A percentile compares a stretch with the other conserved stretches of the same genome.
Conservation (phyloP, 2,329 filamentous ascomycete species). For the Tolypocladium guangdongense region DNA sequence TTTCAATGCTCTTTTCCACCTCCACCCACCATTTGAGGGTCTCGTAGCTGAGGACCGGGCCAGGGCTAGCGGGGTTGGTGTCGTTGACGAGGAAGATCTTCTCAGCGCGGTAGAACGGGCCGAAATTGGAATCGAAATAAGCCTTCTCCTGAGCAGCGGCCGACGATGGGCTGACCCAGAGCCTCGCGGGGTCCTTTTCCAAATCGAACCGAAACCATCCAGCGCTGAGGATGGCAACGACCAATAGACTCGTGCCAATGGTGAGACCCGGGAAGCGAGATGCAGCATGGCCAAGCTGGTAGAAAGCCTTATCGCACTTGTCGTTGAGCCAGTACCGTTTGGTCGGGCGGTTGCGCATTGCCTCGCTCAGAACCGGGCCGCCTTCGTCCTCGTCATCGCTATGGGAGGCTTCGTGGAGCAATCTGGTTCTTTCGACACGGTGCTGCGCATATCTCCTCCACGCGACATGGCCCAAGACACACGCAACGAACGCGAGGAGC, state of each 20-base stretch:
- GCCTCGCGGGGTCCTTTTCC: slow-evolving; percentile 76
- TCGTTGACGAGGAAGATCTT: slow-evolving; percentile 93
- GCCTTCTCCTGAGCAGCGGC: slow-evolving; percentile 83
- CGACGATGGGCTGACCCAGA: slow-evolving; percentile 96
- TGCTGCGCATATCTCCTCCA: slow-evolving; percentile 63
- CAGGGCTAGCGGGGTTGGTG: slow-evolving; percentile 48
- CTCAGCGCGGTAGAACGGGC: slow-evolving; percentile 89
- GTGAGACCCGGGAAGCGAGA: slow-evolving; percentile 79
- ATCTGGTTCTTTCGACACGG: slow-evolving; percentile 70
- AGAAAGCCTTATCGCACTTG: slow-evolving; percentile 70
- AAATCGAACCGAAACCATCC: slow-evolving; percentile 86
- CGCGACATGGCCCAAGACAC: slow-evolving; percentile 61
- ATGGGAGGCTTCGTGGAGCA: slow-evolving; percentile 72
- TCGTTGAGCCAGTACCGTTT: slow-evolving; percentile 77
- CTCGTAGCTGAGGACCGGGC: slow-evolving; percentile 78
- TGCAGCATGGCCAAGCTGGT: slow-evolving; percentile 65
- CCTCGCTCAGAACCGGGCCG: slow-evolving; percentile 60
- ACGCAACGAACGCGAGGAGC: slow-evolving; percentile 54
- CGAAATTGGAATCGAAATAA: slow-evolving; percentile 89
- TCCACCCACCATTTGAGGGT: slow-evolving; percentile 90
- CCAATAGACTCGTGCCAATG: slow-evolving; percentile 61
- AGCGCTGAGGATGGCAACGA: slow-evolving; percentile 69
- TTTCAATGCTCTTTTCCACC: slow-evolving; percentile 66
- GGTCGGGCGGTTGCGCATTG: slow-evolving; percentile 68
- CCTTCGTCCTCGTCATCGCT: slow-evolving; percentile 94